Evolutionary conservation across 306 rosid genomes (phyloP).

Genomic region (Vigna mungo): DNA sequence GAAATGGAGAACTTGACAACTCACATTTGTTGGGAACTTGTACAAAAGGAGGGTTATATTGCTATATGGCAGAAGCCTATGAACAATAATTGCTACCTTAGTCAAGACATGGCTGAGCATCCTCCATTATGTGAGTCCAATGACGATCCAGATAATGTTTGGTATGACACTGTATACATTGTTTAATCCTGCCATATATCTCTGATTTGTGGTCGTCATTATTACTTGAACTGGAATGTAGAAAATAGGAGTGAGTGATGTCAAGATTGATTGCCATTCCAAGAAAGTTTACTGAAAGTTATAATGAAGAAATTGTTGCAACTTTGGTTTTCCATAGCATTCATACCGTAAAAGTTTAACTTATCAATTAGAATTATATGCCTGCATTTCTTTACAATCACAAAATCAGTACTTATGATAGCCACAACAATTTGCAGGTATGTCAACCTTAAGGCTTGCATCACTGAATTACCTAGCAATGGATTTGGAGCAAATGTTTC

Average conservation of each 20-base stretch:
- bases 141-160: constrained; percentile 85
- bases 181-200: constrained; percentile 16
- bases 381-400: constrained; percentile 1
- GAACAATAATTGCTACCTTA: constrained; percentile 79
- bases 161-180: constrained; percentile 58
- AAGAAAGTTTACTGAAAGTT: background rate
- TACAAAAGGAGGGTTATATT: constrained; percentile 78
- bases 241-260: constrained; percentile 5
- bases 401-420: constrained; percentile 19
- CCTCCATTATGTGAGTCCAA: constrained; percentile 77
- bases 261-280: constrained; percentile 33
- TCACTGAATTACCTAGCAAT: constrained; percentile 66
- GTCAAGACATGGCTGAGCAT: constrained; percentile 57
- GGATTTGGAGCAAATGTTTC: constrained; percentile 77
- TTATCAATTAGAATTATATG: constrained; percentile 8
- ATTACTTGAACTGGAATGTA: constrained; percentile 31
- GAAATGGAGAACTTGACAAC: constrained; percentile 79
- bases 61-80: constrained; percentile 90
- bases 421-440: constrained; percentile 59
- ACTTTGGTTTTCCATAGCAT: constrained; percentile 32
- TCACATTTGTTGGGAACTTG: constrained; percentile 84
- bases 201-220: constrained; percentile 26
- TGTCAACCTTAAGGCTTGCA: constrained; percentile 70
- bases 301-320: background rate
- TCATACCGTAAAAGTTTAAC: background rate